These are phyloP conservation scores for Exophiala aquamarina DNA, from an alignment of 2,329 filamentous ascomycete species.

Conservation along the genomic window DNA sequence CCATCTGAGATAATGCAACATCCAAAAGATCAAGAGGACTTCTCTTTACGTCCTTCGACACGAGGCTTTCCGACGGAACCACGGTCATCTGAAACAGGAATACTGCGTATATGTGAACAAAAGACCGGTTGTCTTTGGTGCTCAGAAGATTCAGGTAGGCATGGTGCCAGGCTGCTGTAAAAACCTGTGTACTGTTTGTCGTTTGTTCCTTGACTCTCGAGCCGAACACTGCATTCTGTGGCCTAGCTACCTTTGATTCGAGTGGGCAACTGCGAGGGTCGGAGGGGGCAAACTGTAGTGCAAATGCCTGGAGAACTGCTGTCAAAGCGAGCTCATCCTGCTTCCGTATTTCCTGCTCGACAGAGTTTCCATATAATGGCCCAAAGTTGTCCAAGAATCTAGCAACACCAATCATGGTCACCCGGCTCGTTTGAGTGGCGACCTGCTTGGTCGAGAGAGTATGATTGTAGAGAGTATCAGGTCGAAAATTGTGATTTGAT, in stretches of 20 bases:
- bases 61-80: slow-evolving; percentile 8
- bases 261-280: slow-evolving; percentile 1
- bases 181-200: slow-evolving; percentile 11
- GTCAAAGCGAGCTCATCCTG: slow-evolving; percentile 14
- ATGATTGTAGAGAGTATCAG: not conserved
- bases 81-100: slow-evolving; percentile 19
- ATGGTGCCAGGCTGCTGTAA: slow-evolving; percentile 15
- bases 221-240: not conserved
- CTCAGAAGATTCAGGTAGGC: slow-evolving; percentile 8
- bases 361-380: slow-evolving; percentile 11
- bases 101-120: slow-evolving; percentile 16
- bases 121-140: slow-evolving; percentile 9
- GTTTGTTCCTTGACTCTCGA: not conserved
- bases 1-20: slow-evolving; percentile 11
- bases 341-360: slow-evolving; percentile 13
- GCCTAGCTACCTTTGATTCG: not conserved
- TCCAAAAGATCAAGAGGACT: slow-evolving; percentile 11
- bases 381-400: slow-evolving; percentile 21
- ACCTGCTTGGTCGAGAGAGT: slow-evolving; percentile 7
- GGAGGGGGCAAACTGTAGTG: slow-evolving; percentile 14
- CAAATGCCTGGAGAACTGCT: slow-evolving; percentile 15
- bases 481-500: slow-evolving; percentile 1
- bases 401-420: slow-evolving; percentile 19
- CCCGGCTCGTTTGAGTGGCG: slow-evolving; percentile 10
- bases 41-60: not conserved